These are phyloP conservation scores for Ustanciosporium gigantosporum DNA, from an alignment of 1,284 basidiomycete species.

Conservation along the genomic window DNA sequence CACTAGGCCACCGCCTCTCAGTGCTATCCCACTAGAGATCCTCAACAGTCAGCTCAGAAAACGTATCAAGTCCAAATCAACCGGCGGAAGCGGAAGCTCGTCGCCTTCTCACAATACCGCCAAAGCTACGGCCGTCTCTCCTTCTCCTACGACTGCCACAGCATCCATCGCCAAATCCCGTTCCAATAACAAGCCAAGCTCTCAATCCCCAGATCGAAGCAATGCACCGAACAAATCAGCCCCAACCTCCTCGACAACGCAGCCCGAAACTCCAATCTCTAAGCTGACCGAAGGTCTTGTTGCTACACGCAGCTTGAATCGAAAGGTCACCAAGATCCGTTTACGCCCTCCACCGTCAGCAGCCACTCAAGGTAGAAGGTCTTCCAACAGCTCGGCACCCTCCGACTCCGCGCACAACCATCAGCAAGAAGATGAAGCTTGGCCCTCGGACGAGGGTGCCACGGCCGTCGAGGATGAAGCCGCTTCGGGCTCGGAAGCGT, in stretches of 20 bases:
- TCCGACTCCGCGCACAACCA: conserved; percentile 26
- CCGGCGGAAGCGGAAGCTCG: conserved; percentile 6
- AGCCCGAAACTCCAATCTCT: conserved; percentile 20
- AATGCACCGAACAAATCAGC: background rate
- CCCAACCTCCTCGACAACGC: background rate
- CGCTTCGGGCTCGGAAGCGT: conserved; percentile 34
- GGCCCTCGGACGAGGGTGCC: conserved; percentile 42
- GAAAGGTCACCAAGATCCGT: conserved; percentile 45
- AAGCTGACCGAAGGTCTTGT: conserved; percentile 39
- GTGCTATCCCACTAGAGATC: conserved; percentile 35
- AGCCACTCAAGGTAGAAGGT: conserved; percentile 20
- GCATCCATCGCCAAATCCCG: conserved; percentile 10
- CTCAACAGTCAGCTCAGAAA: conserved; percentile 34
- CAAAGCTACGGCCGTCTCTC: conserved; percentile 29
- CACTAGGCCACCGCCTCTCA: conserved; percentile 47
- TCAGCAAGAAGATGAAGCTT: conserved; percentile 39
- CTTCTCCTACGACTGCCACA: conserved; percentile 20
- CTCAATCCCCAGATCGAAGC: conserved; percentile 3
- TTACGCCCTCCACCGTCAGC: conserved; percentile 25
- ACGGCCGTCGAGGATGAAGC: conserved; percentile 42
- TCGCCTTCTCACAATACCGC: conserved; percentile 21
- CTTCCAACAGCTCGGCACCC: conserved; percentile 28
- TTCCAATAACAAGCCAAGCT: background rate
- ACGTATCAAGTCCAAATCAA: conserved; percentile 12
- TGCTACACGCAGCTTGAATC: conserved; percentile 42